Evolutionary conservation across 306 rosid species (phyloP).

Genomic region (Cicer chorassanicum): DNA sequence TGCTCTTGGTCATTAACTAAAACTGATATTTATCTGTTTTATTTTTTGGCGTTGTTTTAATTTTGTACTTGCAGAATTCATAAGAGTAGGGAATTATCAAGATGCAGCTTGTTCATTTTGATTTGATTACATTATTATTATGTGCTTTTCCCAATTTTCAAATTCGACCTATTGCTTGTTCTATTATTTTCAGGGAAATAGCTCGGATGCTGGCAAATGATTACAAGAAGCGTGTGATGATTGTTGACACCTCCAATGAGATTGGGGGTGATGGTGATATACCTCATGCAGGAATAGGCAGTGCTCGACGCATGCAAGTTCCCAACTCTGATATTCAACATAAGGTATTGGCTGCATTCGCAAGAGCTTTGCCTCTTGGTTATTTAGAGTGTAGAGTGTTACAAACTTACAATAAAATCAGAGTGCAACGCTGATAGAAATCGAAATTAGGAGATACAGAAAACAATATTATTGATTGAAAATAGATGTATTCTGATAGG

Average conservation of each 20-base stretch:
- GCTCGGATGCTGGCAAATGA: constrained; percentile 97
- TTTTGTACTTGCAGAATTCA: background rate
- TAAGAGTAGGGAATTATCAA: constrained; percentile 8
- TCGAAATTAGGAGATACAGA: no score
- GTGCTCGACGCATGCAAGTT: constrained; percentile 97
- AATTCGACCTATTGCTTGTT: constrained; percentile 22
- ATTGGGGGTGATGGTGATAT: constrained; percentile 99
- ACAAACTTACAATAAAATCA: background rate
- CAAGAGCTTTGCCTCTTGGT: constrained; percentile 28
- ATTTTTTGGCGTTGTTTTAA: constrained; percentile 9
- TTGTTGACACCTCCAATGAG: constrained; percentile 98
- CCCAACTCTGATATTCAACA: constrained; percentile 87
- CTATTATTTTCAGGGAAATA: constrained; percentile 67
- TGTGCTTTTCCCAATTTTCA: background rate
- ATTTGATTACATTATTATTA: background rate
- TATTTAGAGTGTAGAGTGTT: constrained; percentile 31
- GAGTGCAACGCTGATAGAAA: background rate
- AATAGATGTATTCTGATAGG: no score
- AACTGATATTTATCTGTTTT: background rate
- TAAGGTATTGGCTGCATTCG: constrained; percentile 57
- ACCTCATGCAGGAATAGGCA: constrained; percentile 94
- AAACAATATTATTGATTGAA: no score
- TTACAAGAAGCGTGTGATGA: constrained; percentile 92
- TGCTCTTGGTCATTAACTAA: constrained; percentile 16
- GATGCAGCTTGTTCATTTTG: constrained; percentile 6